Evolutionary conservation across 768 basidiomycete genomes (phyloP).

Genomic region (Neoboletus brunneissimus): DNA sequence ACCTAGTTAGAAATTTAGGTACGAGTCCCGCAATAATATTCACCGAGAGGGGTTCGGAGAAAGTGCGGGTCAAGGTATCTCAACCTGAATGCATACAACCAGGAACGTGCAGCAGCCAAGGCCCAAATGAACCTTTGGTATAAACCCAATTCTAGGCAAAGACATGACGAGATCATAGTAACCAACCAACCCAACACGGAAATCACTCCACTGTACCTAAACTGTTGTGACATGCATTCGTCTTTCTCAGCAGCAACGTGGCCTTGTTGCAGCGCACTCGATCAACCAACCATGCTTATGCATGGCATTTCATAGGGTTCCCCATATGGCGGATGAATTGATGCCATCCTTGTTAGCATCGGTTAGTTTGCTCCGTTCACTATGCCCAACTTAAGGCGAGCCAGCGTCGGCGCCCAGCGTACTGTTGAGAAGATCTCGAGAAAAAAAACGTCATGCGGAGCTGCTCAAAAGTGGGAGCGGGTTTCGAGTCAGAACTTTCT

Average conservation of each 20-base stretch:
- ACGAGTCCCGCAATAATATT: neutral
- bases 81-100: neutral
- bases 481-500: neutral
- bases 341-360: neutral
- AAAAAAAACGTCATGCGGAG: neutral
- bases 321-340: neutral
- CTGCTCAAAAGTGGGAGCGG: too few relatives aligned
- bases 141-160: neutral
- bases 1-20: conserved; percentile 1
- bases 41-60: neutral
- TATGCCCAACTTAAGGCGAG: neutral
- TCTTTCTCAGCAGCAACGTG: neutral
- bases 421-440: neutral
- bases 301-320: conserved; percentile 22
- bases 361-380: neutral
- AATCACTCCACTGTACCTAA: neutral
- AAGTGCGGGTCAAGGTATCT: neutral
- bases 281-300: neutral
- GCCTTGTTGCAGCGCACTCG: neutral
- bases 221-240: neutral
- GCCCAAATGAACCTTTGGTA: neutral
- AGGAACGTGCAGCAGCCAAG: neutral
- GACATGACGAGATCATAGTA: neutral
- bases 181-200: neutral
- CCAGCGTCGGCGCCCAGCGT: neutral